These are phyloP conservation scores for Orbilia javanica DNA, from an alignment of 2,329 filamentous ascomycete species.

Conservation along the genomic window DNA sequence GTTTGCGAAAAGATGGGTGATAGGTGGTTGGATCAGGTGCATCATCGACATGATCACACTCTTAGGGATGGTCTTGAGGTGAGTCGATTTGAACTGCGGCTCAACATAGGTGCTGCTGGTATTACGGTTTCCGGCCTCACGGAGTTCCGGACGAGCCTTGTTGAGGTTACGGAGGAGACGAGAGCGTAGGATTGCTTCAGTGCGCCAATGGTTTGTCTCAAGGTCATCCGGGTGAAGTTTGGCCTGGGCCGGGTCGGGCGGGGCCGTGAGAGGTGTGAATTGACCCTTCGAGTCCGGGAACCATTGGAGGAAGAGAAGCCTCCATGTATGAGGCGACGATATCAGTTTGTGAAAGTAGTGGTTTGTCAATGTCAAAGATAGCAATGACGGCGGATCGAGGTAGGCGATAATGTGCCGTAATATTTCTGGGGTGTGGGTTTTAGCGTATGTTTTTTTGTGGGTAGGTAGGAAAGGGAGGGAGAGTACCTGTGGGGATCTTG, in stretches of 20 bases:
- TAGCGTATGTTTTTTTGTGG: not conserved
- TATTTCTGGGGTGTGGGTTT: slow-evolving; percentile 35
- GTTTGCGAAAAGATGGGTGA: slow-evolving; percentile 48
- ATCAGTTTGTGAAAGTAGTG: slow-evolving; percentile 57
- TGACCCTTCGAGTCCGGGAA: slow-evolving; percentile 56
- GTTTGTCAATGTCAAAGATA: slow-evolving; percentile 50
- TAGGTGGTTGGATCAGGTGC: slow-evolving; percentile 51
- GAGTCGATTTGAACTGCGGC: slow-evolving; percentile 52
- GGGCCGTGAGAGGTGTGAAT: slow-evolving; percentile 53
- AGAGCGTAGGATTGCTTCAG: slow-evolving; percentile 49
- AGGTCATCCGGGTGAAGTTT: slow-evolving; percentile 55
- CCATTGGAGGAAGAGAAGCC: slow-evolving; percentile 53
- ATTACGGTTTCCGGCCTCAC: slow-evolving; percentile 52
- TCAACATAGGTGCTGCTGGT: slow-evolving; percentile 51
- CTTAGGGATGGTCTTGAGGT: slow-evolving; percentile 55
- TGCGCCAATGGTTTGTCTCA: slow-evolving; percentile 56
- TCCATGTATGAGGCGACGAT: slow-evolving; percentile 54
- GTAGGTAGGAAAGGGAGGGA: not conserved
- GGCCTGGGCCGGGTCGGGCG: slow-evolving; percentile 43
- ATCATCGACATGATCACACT: slow-evolving; percentile 58
- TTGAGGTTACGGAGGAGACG: slow-evolving; percentile 51
- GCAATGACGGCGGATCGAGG: slow-evolving; percentile 48
- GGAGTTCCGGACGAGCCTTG: slow-evolving; percentile 52
- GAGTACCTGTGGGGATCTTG: slow-evolving; percentile 52
- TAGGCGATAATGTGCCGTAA: slow-evolving; percentile 54